Evolutionary conservation across 169 alveolate genomes (phyloP), one percentile per base, ranked within the genome.

Genomic region (Plasmodium fragile): DNA sequence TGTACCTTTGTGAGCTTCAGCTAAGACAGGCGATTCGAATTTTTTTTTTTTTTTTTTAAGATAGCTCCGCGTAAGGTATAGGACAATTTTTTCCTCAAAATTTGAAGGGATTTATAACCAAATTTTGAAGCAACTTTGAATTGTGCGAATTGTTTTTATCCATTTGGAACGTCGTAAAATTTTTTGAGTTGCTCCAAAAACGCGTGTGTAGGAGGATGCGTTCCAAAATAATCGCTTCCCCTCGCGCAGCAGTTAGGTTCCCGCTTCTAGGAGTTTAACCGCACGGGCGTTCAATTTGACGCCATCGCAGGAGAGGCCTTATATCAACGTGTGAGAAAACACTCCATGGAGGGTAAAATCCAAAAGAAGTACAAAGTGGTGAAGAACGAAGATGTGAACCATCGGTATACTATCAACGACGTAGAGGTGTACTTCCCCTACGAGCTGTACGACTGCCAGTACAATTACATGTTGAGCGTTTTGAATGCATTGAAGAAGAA

Each of bases 381-480:
- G 55, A 90, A 87, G 43, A 87, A 87, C 10, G 93, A 87, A 34
- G 93, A 87, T 39, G 22, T 59, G 45, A 87, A 39, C 55, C 91
- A 90, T 18, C 94, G 82, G 45, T 90, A 90, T 30, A 90, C 94
- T 2, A 90, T 90, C 36, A 90, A 90, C 32, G 94, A 90, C 73
- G 41, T 90, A 49, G 94, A 90, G 52, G 95, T 98, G 22, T 93
- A 65, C 36, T 98, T 98, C 92, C 99, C 99, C 22, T 97, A 96
- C 78, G 87, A 96, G 55, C 98, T 98, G 8, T 98, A 98, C 95
- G 94, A 95, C 49, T 95, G 97, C 83, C 97, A 98, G 93, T 82
- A 83, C 83, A 89, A 96, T 36, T 96, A 97, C 81, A 97, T 97
- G 97, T 69, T 92, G 89, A 95, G 95, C 78, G 98, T 98, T 3